Evolutionary conservation across 306 rosid genomes (phyloP).

Genomic region (Myrica gale): DNA sequence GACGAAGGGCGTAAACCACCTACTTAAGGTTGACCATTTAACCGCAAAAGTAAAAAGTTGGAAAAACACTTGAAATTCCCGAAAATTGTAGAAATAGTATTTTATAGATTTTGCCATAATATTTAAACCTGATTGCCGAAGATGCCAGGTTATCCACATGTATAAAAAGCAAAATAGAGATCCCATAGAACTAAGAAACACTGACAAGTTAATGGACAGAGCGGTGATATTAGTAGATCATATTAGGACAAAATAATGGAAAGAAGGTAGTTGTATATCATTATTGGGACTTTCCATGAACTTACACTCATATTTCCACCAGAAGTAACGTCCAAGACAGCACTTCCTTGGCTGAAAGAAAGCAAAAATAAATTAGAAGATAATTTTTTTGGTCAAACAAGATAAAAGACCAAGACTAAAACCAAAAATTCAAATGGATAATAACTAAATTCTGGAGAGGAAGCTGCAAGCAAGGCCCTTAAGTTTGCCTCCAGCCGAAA

Average conservation of each 20-base stretch:
- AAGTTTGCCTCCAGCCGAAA: neutral
- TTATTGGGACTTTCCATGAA: conserved; percentile 10
- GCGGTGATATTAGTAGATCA: neutral
- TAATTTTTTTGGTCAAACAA: neutral
- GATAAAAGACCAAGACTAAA: neutral
- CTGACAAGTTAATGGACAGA: neutral
- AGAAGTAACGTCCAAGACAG: conserved; percentile 57
- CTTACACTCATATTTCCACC: conserved; percentile 94
- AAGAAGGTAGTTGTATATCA: neutral
- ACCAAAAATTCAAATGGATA: neutral
- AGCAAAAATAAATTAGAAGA: conserved; percentile 25
- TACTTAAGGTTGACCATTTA: too few relatives aligned
- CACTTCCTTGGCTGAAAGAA: conserved; percentile 88
- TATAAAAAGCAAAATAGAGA: too few relatives aligned
- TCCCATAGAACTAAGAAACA: neutral
- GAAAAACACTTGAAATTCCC: too few relatives aligned
- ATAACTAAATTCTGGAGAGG: neutral
- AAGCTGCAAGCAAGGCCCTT: neutral
- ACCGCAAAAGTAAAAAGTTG: too few relatives aligned
- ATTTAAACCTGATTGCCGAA: neutral
- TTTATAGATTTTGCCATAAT: neutral
- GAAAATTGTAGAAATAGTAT: too few relatives aligned
- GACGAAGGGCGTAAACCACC: too few relatives aligned
- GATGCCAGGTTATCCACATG: neutral
- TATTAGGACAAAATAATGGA: conserved; percentile 10